Evolutionary conservation across 225 moss, liverwort and hornwort genomes (phyloP), one percentile per base, ranked within the genome.

Genomic region (Physcomitrium patens): DNA sequence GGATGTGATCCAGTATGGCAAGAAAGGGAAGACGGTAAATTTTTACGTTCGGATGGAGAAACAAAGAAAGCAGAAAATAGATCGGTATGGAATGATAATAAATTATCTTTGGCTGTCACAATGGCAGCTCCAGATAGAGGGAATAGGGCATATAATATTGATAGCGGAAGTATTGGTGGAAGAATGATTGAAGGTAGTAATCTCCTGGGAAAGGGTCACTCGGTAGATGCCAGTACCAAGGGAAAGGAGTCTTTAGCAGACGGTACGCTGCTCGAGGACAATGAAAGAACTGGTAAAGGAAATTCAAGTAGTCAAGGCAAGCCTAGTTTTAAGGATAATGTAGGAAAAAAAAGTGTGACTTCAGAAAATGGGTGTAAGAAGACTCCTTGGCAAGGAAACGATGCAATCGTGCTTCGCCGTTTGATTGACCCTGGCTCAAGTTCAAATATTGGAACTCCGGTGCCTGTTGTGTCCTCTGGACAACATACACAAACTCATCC

Each of bases 381-480:
- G 71, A 73, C 44, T 70, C 82, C 78, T 12, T 93, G 90, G 94
- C 90, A 91, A 79, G 86, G 91, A 54, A 85, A 75, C 58, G 91
- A 94, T 61, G 81, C 79, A 26, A 81, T 79, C 22, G 86, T 86
- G 50, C 73, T 88, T 70, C 80, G 89, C 3, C 91, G 90, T 24
- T 68, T 93, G 68, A 81, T 85, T 68, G 93, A 94, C 73, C 86
- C 84, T 41, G 88, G 80, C 70, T 85, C 85, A 45, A 84, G 83
- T 28, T 86, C 85, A 27, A 74, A 70, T 41, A 89, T 83, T 51
- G 80, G 80, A 75, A 69, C 3, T 22, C 31, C 80, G 12, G 9
- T 71, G 74, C 62, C 46, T 76, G 80, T 54, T 28, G 64, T 69
- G 48, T 65, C 77, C 22, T 63, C 63, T 60, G 77, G 60, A 31